A percentile compares a stretch with the other conserved stretches of the same genome.
Evolutionary conservation across 2,329 filamentous ascomycete genomes (phyloP).

Genomic region (Ceratocystis variospora): DNA sequence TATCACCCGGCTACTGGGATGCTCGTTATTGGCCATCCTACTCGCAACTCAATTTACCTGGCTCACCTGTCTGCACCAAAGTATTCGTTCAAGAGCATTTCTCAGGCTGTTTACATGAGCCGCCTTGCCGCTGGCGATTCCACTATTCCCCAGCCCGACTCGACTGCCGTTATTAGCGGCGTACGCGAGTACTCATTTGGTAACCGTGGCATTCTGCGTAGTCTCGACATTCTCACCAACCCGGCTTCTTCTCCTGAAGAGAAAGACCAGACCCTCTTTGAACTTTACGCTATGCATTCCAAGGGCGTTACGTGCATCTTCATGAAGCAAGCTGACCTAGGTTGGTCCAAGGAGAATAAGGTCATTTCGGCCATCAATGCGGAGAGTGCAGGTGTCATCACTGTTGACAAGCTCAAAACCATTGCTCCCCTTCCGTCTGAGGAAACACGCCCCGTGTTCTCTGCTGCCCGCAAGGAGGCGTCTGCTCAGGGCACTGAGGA

Average conservation of each 20-base stretch:
- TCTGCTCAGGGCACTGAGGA: conserved; percentile 21
- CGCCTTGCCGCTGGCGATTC: conserved; percentile 59
- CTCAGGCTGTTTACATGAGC: conserved; percentile 77
- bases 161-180: conserved; percentile 93
- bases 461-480: conserved; percentile 29
- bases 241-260: conserved; percentile 46
- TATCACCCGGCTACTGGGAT: conserved; percentile 90
- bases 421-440: conserved; percentile 35
- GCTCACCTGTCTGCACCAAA: conserved; percentile 87
- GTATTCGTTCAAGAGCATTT: conserved; percentile 70
- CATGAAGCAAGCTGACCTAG: conserved; percentile 77
- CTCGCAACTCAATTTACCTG: conserved; percentile 94
- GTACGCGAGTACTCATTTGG: conserved; percentile 89
- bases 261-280: conserved; percentile 67
- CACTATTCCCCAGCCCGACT: conserved; percentile 69
- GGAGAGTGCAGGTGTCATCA: conserved; percentile 57
- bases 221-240: conserved; percentile 71
- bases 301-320: conserved; percentile 85
- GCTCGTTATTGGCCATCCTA: conserved; percentile 89
- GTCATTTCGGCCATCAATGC: conserved; percentile 68
- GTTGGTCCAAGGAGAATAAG: conserved; percentile 84
- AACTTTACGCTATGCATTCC: conserved; percentile 94
- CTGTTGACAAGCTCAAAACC: conserved; percentile 54
- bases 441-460: conserved; percentile 28
- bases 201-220: conserved; percentile 73